Evolutionary conservation across 129 eudicot species (phyloP).

Genomic region (Flaveria ramosissima): DNA sequence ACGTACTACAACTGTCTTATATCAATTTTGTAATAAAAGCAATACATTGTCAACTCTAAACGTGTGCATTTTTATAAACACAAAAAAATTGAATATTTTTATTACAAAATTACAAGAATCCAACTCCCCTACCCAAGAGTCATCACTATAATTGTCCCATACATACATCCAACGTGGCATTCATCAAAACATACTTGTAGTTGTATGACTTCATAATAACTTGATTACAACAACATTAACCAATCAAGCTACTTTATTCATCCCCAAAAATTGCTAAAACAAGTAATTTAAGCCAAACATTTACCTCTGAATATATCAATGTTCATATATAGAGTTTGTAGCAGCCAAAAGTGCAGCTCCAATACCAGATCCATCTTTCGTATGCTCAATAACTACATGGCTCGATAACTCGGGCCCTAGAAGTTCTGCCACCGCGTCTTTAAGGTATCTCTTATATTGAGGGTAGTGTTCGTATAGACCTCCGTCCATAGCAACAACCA

Average conservation of each 20-base stretch:
- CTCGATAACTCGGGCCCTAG: constrained; percentile 57
- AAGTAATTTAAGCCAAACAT: constrained; percentile 10
- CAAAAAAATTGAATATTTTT: not conserved
- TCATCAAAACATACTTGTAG: not conserved
- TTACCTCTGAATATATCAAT: constrained; percentile 31
- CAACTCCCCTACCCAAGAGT: constrained; percentile 4
- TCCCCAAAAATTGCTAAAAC: constrained; percentile 19
- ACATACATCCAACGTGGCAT: not conserved
- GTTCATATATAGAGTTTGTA: constrained; percentile 61
- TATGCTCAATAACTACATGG: constrained; percentile 67
- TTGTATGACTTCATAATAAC: not conserved
- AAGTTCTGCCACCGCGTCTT: constrained; percentile 69
- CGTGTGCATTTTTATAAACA: not conserved
- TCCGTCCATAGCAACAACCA: constrained; percentile 97
- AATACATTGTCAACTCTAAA: not conserved
- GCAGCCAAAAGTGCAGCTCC: constrained; percentile 96
- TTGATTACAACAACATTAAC: not conserved
- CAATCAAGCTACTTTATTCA: constrained; percentile 6
- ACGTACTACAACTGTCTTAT: not conserved
- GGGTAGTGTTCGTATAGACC: constrained; percentile 82
- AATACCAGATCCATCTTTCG: constrained; percentile 92
- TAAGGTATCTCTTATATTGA: constrained; percentile 65
- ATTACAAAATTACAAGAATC: constrained; percentile 6
- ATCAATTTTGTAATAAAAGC: not conserved
- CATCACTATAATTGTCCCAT: not conserved